Base-by-base conservation (phyloP, 257 asterid genomes). In the Ehretia macrophylla region DNA sequence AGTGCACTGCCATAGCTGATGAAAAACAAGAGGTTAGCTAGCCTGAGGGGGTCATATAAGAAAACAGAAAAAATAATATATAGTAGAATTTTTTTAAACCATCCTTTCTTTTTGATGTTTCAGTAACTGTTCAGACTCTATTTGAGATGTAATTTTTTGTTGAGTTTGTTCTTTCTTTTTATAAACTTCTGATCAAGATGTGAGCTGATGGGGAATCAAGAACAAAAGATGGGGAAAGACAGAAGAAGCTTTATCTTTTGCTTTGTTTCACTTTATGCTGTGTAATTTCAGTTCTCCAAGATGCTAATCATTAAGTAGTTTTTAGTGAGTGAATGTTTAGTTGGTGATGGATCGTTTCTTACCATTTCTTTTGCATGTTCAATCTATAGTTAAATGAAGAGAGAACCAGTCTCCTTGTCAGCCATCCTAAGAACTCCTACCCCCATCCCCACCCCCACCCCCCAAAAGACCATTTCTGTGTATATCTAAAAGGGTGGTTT, bases 1-100 rank as follows among this genome's bases (percentile, higher is more conserved):
- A 76, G 67, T 77, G 68, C 81, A 56, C 64, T 83, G 32, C 89
- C 92, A 16, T 78, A 71, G 60, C 42, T 38, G 59, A 58, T 21
- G 44, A 35, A 45, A 45, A 37, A 40, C 56, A 60, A 17, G 51
- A 71, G 40, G 19, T n/a, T 46, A 17, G 44, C 17, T 59, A 55
- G 42, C 19, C 56, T 27, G 14, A 55, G 45, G 61, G 51, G 67
- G 48, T 48, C 32, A 64, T 5, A 56, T 38, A 17, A 56, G 51
- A 51, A 37, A 57, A 46, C 44, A 35, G 46, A 37, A 54, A 59
- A 56, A 53, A 5, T 17, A 58, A 44, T 54, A 18, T 32, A 45
- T 50, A 58, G 37, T 48, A 35, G 38, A 38, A 68, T 60, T 27
- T 48, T 39, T 14, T n/a, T 55, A 46, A 21, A 8, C 40, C 19